Percentiles rank a stretch among this genome's conserved stretches.
Conservation (phyloP, 2,329 filamentous ascomycete genomes). For the Sarocladium kiliense region DNA sequence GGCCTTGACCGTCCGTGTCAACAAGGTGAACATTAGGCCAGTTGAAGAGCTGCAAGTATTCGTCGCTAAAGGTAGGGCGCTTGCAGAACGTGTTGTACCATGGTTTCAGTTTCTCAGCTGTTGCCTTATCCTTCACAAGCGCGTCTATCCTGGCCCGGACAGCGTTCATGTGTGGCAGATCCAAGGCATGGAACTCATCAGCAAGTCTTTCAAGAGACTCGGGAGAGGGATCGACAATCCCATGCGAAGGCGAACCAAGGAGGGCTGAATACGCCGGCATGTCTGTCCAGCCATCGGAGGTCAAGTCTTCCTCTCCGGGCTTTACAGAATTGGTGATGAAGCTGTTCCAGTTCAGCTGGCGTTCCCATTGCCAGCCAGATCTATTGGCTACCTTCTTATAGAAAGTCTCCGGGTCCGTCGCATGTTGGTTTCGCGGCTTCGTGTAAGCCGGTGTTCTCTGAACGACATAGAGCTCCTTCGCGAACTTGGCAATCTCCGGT, state of each 20-base stretch:
- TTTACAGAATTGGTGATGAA: conserved; percentile 36
- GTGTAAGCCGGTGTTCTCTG: conserved; percentile 47
- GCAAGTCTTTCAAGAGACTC: too few species aligned
- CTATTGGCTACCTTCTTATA: conserved; percentile 24
- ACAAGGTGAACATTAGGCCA: conserved; percentile 51
- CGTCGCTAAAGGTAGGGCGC: conserved; percentile 56
- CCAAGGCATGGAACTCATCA: too few species aligned
- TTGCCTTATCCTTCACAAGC: conserved; percentile 46
- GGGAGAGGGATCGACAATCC: background rate
- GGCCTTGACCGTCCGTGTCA: conserved; percentile 48
- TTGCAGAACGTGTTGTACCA: conserved; percentile 62
- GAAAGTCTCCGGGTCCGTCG: conserved; percentile 33
- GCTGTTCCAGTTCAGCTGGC: conserved; percentile 24
- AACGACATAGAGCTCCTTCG: conserved; percentile 48
- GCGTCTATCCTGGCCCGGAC: conserved; percentile 40
- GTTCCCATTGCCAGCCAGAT: conserved; percentile 41
- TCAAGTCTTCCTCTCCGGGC: conserved; percentile 33
- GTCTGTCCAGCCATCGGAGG: conserved; percentile 44
- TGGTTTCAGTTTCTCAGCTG: conserved; percentile 48
- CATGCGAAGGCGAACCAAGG: conserved; percentile 18
- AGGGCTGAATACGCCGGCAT: conserved; percentile 32
- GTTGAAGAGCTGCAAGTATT: conserved; percentile 57
- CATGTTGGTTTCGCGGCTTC: conserved; percentile 28
- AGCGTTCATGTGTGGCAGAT: conserved; percentile 34
- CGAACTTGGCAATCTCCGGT: conserved; percentile 39